phyloP scores from a whole-genome alignment of 2,329 filamentous ascomycete genomes.

The Pleoardoris graminearum region DNA sequence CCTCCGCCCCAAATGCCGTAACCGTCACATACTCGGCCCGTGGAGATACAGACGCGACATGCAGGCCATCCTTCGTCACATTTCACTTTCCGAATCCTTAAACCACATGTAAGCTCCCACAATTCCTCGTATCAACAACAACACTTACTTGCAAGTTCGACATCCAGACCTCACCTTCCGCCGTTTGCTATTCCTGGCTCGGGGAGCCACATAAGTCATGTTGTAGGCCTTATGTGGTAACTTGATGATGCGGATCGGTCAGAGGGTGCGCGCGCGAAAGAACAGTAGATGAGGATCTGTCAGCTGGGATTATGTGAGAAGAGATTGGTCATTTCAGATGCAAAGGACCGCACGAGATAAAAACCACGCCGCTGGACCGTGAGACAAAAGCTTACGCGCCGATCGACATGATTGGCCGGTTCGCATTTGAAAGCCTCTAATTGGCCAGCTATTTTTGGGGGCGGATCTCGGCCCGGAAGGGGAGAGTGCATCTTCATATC shows the following conservation, averaged over 20 bases:
- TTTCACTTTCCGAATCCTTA: constrained; percentile 32
- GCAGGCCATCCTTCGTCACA: constrained; percentile 45
- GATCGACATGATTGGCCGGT: background rate
- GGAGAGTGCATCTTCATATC: background rate
- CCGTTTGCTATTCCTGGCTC: background rate
- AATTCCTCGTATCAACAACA: background rate
- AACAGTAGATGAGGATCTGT: background rate
- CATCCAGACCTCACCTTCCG: constrained; percentile 16
- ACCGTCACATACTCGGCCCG: constrained; percentile 46
- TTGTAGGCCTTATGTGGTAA: background rate
- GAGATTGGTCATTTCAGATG: background rate
- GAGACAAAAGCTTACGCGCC: background rate
- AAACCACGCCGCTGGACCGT: too few relatives aligned
- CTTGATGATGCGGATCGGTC: background rate
- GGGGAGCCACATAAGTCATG: background rate
- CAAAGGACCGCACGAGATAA: background rate
- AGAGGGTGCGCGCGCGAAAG: background rate
- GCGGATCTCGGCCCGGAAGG: background rate
- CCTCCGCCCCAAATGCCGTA: constrained; percentile 50
- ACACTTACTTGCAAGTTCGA: constrained; percentile 32
- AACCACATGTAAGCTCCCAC: background rate
- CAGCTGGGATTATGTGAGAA: background rate
- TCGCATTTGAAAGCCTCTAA: background rate
- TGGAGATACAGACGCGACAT: constrained; percentile 42
- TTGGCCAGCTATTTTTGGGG: background rate